Conservation (phyloP, 2,329 filamentous ascomycete species). For the Teratosphaeria gauchensis region DNA sequence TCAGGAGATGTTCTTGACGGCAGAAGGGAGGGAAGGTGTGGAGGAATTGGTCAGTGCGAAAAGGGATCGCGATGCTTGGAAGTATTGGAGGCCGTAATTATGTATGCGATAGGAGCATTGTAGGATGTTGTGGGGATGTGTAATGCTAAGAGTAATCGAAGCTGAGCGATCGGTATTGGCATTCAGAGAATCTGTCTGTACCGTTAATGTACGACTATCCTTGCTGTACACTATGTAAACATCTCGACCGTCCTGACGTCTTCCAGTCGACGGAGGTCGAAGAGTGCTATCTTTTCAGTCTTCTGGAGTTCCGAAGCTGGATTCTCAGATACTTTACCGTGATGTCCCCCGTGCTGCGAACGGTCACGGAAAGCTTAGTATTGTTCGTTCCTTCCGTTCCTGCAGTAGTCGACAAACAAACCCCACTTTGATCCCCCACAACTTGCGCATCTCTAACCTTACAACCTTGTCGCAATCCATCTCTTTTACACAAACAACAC, state of each 20-base stretch:
- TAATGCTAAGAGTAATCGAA: not conserved
- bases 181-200: not conserved
- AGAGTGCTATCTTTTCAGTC: no score
- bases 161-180: not conserved
- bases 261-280: no score
- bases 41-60: conserved; percentile 66
- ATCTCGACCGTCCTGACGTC: no score
- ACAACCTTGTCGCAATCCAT: no score
- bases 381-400: not conserved
- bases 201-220: not conserved
- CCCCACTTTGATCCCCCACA: not conserved
- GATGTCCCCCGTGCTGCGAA: no score
- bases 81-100: conserved; percentile 26
- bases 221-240: not conserved
- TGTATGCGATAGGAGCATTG: not conserved
- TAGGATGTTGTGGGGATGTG: not conserved
- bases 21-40: conserved; percentile 73
- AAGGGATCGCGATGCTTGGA: conserved; percentile 24
- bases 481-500: not conserved
- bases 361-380: not conserved
- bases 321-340: no score
- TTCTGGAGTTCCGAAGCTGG: no score
- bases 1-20: conserved; percentile 76
- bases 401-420: not conserved
- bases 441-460: not conserved